Base-by-base conservation (phyloP, 1,284 basidiomycete genomes). In the Ceratobasidium sp. region DNA sequence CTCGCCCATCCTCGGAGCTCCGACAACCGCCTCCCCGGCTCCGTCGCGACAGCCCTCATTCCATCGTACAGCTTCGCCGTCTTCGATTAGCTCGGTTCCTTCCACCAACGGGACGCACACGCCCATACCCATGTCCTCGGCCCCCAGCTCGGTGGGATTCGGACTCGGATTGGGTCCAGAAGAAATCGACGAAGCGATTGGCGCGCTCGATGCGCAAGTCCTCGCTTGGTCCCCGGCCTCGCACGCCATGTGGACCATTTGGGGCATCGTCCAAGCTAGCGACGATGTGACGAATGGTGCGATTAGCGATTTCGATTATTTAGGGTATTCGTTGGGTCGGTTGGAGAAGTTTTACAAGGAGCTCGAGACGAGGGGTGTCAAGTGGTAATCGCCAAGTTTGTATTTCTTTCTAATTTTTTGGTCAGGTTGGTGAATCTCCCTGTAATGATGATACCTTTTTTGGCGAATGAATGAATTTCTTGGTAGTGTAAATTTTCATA, bases 211-310 rank as follows among this genome's bases (percentile, higher is more conserved):
- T 72, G 79, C 83, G 40, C 91, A 95, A 77, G 91, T 96, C 45
- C 83, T 81, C 45, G 82, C 87, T 5, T 98, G 95, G 95, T 90
- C 89, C 74, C 91, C 94, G 15, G 89, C 92, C 3, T 90, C 90
- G 29, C 92, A 94, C 75, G 92, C 86, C 6, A 89, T 91, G 85
- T 98, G 95, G 94, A 86, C 89, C 7, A 80, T 97, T 35, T 98
- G 95, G 95, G 94, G 92, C 2, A 82, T 97, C 70, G 87, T 97
- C 10, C 93, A 96, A 78, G 93, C 92, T 1, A 87, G 87, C 73
- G 93, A 95, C 75, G 87, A 91, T 75, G 76, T 96, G 13, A 85
- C 88, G 74, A 84, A 79, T n/a, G 79, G 83, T 47, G 72, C 56
- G 15, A 69, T 72, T 38, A 62, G 72, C 13, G 92, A 92, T 73